Conservation (phyloP, 306 rosid genomes). For the Aeschynomene evenia region DNA sequence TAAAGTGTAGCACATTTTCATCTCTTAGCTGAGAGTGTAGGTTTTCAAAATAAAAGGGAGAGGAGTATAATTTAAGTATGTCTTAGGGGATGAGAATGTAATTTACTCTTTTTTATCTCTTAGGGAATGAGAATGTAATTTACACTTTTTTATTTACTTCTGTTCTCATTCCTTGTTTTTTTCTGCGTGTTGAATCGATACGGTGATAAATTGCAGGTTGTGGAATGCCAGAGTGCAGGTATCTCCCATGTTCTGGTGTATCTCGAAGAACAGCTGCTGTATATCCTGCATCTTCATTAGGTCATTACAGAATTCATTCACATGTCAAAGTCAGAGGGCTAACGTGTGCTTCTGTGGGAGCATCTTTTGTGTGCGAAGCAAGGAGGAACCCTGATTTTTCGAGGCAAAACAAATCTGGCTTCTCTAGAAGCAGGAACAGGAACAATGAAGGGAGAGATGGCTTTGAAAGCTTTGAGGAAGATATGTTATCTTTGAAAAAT, state of each 20-base stretch:
- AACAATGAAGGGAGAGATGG: slow-evolving; percentile 66
- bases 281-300: slow-evolving; percentile 51
- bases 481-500: slow-evolving; percentile 65
- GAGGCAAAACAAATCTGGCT: slow-evolving; percentile 64
- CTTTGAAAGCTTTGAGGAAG: slow-evolving; percentile 69
- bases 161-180: background rate
- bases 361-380: slow-evolving; percentile 62
- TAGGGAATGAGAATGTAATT: background rate
- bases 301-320: slow-evolving; percentile 40
- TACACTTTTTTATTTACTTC: background rate
- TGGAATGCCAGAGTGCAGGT: slow-evolving; percentile 60
- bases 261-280: slow-evolving; percentile 49
- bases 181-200: slow-evolving; percentile 9
- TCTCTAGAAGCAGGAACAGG: slow-evolving; percentile 67
- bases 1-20: background rate
- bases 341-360: slow-evolving; percentile 41
- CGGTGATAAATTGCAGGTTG: slow-evolving; percentile 45
- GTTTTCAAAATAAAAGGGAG: background rate
- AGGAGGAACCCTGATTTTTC: slow-evolving; percentile 76
- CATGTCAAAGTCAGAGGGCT: slow-evolving; percentile 47
- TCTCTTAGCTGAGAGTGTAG: background rate
- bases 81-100: background rate
- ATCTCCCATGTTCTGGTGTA: slow-evolving; percentile 64
- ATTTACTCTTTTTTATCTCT: background rate
- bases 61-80: background rate